Evolutionary conservation across 139 green algal genomes (phyloP), one percentile per base, ranked within the genome.

Genomic region (Trebouxia sp.): DNA sequence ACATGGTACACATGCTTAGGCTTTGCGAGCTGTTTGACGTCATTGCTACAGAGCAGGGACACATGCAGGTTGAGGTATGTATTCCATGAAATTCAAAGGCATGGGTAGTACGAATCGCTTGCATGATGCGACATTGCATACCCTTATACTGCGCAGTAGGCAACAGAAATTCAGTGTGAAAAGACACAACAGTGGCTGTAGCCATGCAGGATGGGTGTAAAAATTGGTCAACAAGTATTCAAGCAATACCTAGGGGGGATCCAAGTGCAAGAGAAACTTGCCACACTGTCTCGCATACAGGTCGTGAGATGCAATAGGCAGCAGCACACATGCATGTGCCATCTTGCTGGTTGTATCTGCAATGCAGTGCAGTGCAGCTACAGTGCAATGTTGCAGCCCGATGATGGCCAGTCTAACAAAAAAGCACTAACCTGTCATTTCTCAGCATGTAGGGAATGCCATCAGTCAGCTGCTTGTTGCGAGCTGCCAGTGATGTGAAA

Each of bases 401-500:
- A 65, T 65, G 41, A 32, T 70, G 32, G 62, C 62, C 62, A 69
- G 26, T n/a, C 42, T 70, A 32, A 43, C 32, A 70, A 70, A 28
- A 70, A 70, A 70, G 32, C 62, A 70, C 62, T 70, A 1, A 43
- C 62, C 62, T 43, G 32, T 70, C 62, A 43, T 70, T 43, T 70
- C 62, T 70, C 6, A 70, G 62, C 62, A 70, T 70, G 32, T 70
- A 39, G 17, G 62, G 62, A 43, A 70, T 70, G 62, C 62, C 62
- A 70, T 70, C 62, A 45, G 62, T 70, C 62, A 43, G 32, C 62
- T 70, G 62, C 62, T 70, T 67, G 56, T 70, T 70, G 62, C 62
- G 32, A 70, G 62, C 4, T 70, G 62, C 11, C 11, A 2, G 62
- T 20, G 17, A 3, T 43, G 41, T 10, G 6, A 5, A 70, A 43